Evolutionary conservation across 768 basidiomycete species (phyloP).

Genomic region (Rhodocollybia butyracea): DNA sequence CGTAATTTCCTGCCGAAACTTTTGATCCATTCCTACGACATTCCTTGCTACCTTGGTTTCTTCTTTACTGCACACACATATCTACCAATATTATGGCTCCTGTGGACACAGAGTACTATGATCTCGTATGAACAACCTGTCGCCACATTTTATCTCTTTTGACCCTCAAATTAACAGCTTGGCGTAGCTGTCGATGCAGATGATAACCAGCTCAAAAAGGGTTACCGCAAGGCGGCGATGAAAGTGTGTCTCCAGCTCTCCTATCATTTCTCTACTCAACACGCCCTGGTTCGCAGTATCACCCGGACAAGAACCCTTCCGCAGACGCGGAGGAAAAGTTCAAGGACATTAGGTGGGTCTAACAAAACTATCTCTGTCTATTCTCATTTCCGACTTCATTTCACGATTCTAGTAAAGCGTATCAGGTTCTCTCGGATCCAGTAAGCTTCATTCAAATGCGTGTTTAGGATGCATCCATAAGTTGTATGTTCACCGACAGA

Average conservation of each 20-base stretch:
- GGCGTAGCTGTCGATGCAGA: conserved; percentile 69
- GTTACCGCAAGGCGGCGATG: conserved; percentile 92
- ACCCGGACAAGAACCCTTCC: conserved; percentile 93
- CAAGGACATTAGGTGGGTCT: conserved; percentile 86
- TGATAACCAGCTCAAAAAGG: conserved; percentile 88
- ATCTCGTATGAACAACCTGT: conserved; percentile 51
- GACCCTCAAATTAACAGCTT: conserved; percentile 40
- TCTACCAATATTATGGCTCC: conserved; percentile 56
- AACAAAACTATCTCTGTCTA: conserved; percentile 4
- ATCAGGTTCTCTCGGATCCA: conserved; percentile 85
- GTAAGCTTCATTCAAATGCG: conserved; percentile 37
- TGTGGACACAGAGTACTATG: conserved; percentile 89
- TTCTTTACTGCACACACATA: conserved; percentile 3
- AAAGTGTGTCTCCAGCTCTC: conserved; percentile 45
- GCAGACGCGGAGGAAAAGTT: conserved; percentile 95
- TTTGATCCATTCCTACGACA: neutral
- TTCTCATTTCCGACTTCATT: neutral
- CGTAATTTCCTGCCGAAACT: neutral
- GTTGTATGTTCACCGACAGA: conserved; percentile 36
- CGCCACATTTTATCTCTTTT: neutral
- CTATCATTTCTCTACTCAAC: neutral
- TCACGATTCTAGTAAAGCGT: conserved; percentile 70
- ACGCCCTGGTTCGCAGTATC: conserved; percentile 51
- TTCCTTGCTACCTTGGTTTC: neutral
- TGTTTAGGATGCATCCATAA: conserved; percentile 2